Evolutionary conservation across 306 rosid genomes (phyloP), one percentile per base, ranked within the genome.

Genomic region (Cajanus cajan): DNA sequence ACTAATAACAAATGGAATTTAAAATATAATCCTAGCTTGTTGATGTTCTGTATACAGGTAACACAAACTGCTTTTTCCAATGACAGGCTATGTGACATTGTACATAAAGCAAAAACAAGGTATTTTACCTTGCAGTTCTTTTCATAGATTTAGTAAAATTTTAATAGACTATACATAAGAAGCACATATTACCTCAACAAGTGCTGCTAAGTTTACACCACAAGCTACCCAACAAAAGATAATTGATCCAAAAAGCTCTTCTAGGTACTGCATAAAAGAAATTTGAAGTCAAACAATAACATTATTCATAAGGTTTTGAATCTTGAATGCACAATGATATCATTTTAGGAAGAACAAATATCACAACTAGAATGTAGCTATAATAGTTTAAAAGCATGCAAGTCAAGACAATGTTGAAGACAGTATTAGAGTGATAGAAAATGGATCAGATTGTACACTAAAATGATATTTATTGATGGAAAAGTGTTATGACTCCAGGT

Each of bases 141-240:
- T 43, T 24, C 7, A 25, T 45, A 55, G 19, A 34, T 58, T 21
- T 74, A 33, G 39, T 82, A 44, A 71, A 18, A 75, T 16, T 34
- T 16, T 47, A 25, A 78, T 36, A 28, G 67, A 65, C 4, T 45
- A 78, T 22, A 78, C 11, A 76, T 59, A 63, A 31, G 24, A 40
- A 81, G 33, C n/a, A 74, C 48, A 78, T 18, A 70, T 80, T 92
- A 94, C 98, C 98, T 94, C 97, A 71, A 88, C 84, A 72, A 94
- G 94, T 43, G 98, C 93, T 78, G 82, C 85, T 83, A 94, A 80
- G 88, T 94, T 94, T 77, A 94, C 97, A 78, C 94, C 95, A 78
- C 97, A 94, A 81, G 93, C 88, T 86, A 94, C 93, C 97, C 97
- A 94, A 78, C 87, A 87, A 83, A 92, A 94, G 54, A 94, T 84